Evolutionary conservation across 495 filamentous ascomycete species (phyloP).

Genomic region (Sabuloglossum arenarium): DNA sequence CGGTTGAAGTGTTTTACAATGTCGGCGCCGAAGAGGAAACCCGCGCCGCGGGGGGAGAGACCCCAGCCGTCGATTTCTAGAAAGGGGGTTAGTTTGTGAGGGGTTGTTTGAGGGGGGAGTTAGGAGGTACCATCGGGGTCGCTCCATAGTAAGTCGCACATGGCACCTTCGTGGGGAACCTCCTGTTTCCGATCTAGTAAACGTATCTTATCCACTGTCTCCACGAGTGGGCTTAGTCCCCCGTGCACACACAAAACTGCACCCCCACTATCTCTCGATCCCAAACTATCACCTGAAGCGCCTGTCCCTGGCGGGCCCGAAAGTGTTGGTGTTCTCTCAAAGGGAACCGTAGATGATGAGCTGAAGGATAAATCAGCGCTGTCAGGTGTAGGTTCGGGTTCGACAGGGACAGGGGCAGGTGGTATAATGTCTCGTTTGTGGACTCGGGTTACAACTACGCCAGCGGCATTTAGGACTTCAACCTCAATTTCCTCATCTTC

Average conservation of each 20-base stretch:
- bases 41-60: constrained; percentile 78
- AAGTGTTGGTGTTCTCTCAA: constrained; percentile 10
- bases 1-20: constrained; percentile 95
- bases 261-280: constrained; percentile 24
- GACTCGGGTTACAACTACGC: constrained; percentile 55
- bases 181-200: constrained; percentile 93
- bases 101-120: not conserved
- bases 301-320: constrained; percentile 62
- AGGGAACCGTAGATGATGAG: constrained; percentile 6
- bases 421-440: constrained; percentile 21
- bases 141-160: constrained; percentile 96
- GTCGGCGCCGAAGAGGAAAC: constrained; percentile 89
- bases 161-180: constrained; percentile 93
- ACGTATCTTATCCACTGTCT: constrained; percentile 88
- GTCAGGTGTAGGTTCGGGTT: constrained; percentile 19
- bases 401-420: constrained; percentile 15
- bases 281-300: constrained; percentile 43
- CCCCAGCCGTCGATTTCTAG: constrained; percentile 95
- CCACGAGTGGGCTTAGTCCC: constrained; percentile 75
- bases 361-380: constrained; percentile 19
- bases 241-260: constrained; percentile 93
- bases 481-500: constrained; percentile 64
- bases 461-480: constrained; percentile 68
- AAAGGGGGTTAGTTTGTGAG: not conserved
- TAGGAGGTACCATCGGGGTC: constrained; percentile 45